A percentile compares a stretch with the other conserved stretches of the same genome.
Conservation (phyloP, 2,329 filamentous ascomycete species). For the Fusarium begoniae region DNA sequence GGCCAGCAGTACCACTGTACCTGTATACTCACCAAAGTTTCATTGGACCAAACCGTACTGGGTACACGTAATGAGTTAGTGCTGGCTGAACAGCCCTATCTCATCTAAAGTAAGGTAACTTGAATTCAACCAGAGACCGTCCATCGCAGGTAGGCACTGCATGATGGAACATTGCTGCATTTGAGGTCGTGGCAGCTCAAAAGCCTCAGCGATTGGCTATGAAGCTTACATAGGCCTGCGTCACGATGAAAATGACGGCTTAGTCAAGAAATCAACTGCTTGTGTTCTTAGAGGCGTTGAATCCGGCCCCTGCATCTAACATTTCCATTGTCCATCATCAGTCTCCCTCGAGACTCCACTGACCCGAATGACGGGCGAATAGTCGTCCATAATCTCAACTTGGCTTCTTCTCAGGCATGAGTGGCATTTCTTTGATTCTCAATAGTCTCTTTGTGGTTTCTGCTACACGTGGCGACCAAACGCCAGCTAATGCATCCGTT, state of each 20-base stretch:
- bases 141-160: not conserved
- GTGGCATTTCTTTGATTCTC: conserved; percentile 43
- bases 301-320: not conserved
- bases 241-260: not conserved
- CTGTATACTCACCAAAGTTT: not conserved
- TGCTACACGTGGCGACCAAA: conserved; percentile 41
- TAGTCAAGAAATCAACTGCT: not conserved
- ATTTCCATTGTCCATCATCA: not conserved
- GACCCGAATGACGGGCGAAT: not conserved
- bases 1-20: conserved; percentile 15
- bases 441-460: conserved; percentile 42
- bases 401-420: conserved; percentile 12
- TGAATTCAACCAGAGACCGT: not conserved
- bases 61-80: conserved; percentile 15
- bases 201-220: not conserved
- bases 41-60: not conserved
- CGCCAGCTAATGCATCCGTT: conserved; percentile 35
- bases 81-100: not conserved
- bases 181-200: conserved; percentile 4
- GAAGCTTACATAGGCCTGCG: not conserved
- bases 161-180: not conserved
- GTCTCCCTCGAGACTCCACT: conserved; percentile 5
- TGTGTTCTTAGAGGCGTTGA: not conserved
- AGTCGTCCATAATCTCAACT: not conserved
- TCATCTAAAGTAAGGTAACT: not conserved